Evolutionary conservation across 257 asterid genomes (phyloP), one percentile per base, ranked within the genome.

Genomic region (Prunella vulgaris): DNA sequence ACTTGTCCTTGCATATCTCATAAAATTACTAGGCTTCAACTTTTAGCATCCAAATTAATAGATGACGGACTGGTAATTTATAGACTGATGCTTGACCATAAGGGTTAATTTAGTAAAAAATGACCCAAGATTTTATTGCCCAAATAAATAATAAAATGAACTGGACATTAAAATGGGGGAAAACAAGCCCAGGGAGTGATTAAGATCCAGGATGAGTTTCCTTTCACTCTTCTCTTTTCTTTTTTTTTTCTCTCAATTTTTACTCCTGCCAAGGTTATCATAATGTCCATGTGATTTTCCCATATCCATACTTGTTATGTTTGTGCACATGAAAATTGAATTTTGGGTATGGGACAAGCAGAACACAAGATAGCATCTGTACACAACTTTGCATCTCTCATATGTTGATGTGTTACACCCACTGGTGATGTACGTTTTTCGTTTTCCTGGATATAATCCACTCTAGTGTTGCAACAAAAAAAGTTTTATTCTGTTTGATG

Each of bases 401-500:
- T 10, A 28, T 22, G 22, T 18, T n/a, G n/a, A n/a, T n/a, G n/a
- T n/a, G n/a, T n/a, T n/a, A n/a, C n/a, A n/a, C n/a, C n/a, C n/a
- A n/a, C n/a, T n/a, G n/a, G n/a, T 32, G 27, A 17, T 17, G 27
- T 8, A 49, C 25, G 13, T 5, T 20, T 52, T 42, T 52, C 42
- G 30, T 22, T 40, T 20, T 24, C 2, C 1, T 7, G 37, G 27
- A 66, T 67, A 13, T 10, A 6, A 54, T 68, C 37, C 37, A 40
- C 61, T 54, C 10, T 59, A 5, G 38, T 61, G 24, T 65, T 40
- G 17, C 71, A 59, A n/a, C 74, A 66, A 68, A 64, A 9, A 46
- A 46, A 69, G 25, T 51, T 25, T 51, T 25, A 22, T 59, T n/a
- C 51, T 58, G 54, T 60, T 78, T 70, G 18, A 61, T 70, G 10